Percentiles rank a stretch among this genome's conserved stretches.
Evolutionary conservation across 2,329 filamentous ascomycete genomes (phyloP).

Genomic region (Tricladium varicosporioides): DNA sequence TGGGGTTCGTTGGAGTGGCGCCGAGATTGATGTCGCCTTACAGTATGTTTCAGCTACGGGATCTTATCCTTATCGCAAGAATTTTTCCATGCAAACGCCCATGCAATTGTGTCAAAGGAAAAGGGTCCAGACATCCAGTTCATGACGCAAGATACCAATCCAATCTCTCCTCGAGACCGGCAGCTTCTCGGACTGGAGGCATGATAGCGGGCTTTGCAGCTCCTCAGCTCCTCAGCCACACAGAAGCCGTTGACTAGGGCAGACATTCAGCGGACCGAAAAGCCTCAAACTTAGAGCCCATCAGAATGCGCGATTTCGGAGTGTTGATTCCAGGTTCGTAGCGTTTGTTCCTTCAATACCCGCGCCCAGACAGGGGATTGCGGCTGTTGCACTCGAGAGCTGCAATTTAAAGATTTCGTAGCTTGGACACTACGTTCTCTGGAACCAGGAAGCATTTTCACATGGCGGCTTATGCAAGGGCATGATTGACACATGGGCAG

Average conservation of each 20-base stretch:
- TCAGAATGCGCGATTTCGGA: background rate
- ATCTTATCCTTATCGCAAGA: conserved; percentile 12
- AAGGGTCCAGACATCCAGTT: background rate
- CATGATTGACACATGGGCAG: conserved; percentile 12
- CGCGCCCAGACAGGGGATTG: too few relatives aligned
- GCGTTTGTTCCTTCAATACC: too few relatives aligned
- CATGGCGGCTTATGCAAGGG: conserved; percentile 11
- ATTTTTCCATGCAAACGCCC: conserved; percentile 1
- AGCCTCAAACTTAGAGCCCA: too few relatives aligned
- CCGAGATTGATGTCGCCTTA: too few relatives aligned
- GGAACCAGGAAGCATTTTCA: background rate
- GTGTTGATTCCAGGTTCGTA: too few relatives aligned
- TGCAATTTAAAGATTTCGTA: too few relatives aligned
- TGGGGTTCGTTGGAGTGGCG: background rate
- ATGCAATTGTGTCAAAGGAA: background rate
- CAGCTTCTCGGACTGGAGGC: background rate
- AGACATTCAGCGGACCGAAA: too few relatives aligned
- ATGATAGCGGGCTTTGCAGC: background rate
- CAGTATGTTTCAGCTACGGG: background rate
- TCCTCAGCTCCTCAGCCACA: background rate
- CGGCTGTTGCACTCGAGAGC: too few relatives aligned
- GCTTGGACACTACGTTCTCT: too few relatives aligned
- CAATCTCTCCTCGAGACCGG: background rate
- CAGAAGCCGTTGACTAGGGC: background rate
- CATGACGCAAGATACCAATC: background rate